Evolutionary conservation across 1,139 yeast genomes (phyloP).

Genomic region (Debaryomyces sp.): DNA sequence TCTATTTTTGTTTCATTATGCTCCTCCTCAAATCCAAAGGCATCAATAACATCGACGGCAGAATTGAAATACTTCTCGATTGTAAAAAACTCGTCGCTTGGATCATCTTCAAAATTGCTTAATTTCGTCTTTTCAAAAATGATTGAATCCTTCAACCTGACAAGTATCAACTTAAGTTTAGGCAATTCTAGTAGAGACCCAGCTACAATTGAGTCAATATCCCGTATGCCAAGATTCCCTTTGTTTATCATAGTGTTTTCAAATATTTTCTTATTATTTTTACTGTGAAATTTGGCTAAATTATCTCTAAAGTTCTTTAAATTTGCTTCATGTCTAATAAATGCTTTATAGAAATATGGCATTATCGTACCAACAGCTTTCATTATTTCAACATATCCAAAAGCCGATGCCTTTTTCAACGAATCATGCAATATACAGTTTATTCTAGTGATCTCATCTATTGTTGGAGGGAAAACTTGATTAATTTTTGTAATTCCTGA

Average conservation of each 20-base stretch:
- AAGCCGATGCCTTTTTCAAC: constrained; percentile 62
- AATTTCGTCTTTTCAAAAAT: constrained; percentile 21
- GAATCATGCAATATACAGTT: constrained; percentile 84
- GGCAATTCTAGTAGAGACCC: constrained; percentile 71
- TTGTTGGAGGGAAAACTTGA: constrained; percentile 87
- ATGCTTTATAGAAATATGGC: constrained; percentile 90
- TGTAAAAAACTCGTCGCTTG: constrained; percentile 17
- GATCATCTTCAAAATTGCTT: constrained; percentile 13
- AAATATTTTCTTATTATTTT: constrained; percentile 50
- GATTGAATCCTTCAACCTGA: constrained; percentile 47
- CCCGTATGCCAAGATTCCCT: constrained; percentile 51
- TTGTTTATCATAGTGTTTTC: constrained; percentile 32
- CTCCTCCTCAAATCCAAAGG: constrained; percentile 66
- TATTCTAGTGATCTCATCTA: constrained; percentile 88
- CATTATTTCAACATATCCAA: constrained; percentile 72
- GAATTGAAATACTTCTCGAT: constrained; percentile 46
- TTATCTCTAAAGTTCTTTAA: constrained; percentile 33
- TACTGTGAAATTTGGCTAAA: constrained; percentile 49
- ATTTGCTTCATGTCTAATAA: constrained; percentile 90
- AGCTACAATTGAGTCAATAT: constrained; percentile 68
- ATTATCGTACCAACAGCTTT: constrained; percentile 78
- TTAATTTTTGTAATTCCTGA: constrained; percentile 66
- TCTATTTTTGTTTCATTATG: constrained; percentile 37
- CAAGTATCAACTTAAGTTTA: constrained; percentile 66
- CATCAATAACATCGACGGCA: constrained; percentile 70